Evolutionary conservation across 2,329 filamentous ascomycete genomes (phyloP), one percentile per base, ranked within the genome.

Genomic region (Exophiala alcalophila): DNA sequence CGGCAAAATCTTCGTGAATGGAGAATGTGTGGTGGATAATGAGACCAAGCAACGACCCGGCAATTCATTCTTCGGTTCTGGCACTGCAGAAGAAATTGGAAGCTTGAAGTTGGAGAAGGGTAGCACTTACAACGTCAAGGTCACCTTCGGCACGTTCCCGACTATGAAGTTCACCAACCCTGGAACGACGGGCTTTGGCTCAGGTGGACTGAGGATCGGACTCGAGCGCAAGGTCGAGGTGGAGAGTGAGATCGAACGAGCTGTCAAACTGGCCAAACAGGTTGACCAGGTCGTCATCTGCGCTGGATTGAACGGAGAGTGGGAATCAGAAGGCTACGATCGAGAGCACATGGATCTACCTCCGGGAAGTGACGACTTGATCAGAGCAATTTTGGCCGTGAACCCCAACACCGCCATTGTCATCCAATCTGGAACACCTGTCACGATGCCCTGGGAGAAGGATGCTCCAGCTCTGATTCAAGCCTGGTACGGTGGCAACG

Each of bases 401-500:
- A 89, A 90, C 61, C 70, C 80, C 3, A 81, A 81, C 41, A 82
- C 83, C 1, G 78, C 80, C 1, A 78, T 92, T 2, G 81, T 90
- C 2, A 80, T 86, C 59, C 86, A 90, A 56, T 86, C 83, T 0
- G 86, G 86, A 24, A 87, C 84, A 0, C 85, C 86, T 0, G 66
- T 76, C 8, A 71, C 68, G 2, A 72, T 75, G 63, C 72, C 71
- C 0, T 72, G 72, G 65, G 61, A 57, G 2, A 57, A 64, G 4
- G 61, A 67, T n/a, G 60, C 67, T 7, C 68, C 69, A 5, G 77
- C 80, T 2, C 68, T 90, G 2, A 59, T 89, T 1, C 84, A 91
- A 57, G 85, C 85, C 5, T 92, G 86, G 85, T 92, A 89, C 57
- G 84, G 86, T 47, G 86, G 87, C n/a, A 87, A 92, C 57, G 86